Evolutionary conservation across 208 protist genomes (phyloP).

Genomic region (Crithidia fasciculata): DNA sequence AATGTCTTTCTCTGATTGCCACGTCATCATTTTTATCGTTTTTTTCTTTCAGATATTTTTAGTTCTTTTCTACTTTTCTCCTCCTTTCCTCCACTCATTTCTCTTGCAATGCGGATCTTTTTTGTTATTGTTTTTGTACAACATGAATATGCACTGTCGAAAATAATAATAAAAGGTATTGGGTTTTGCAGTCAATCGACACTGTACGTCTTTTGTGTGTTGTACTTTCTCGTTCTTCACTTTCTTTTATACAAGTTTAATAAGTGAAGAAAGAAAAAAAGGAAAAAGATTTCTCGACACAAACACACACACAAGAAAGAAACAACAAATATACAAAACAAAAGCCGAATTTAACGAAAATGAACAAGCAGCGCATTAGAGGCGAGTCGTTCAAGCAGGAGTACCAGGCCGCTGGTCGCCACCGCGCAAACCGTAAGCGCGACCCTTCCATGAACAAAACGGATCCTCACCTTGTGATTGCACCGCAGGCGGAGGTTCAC

Average conservation of each 20-base stretch:
- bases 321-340: slow-evolving; percentile 16
- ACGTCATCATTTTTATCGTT: no score
- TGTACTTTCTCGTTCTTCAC: no score
- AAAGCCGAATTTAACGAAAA: slow-evolving; percentile 15
- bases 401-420: slow-evolving; percentile 80
- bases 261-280: background rate
- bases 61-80: no score
- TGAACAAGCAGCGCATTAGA: slow-evolving; percentile 79
- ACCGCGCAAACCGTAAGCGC: slow-evolving; percentile 68
- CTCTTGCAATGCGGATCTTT: no score
- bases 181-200: background rate
- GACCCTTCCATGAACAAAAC: slow-evolving; percentile 92
- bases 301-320: background rate
- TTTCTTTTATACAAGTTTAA: background rate
- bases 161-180: background rate
- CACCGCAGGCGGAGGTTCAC: slow-evolving; percentile 72
- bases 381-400: slow-evolving; percentile 94
- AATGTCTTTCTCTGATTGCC: background rate
- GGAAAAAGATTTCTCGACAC: background rate
- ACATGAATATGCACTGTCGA: no score
- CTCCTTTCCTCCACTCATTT: no score
- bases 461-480: slow-evolving; percentile 80
- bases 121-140: no score
- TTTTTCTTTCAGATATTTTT: no score
- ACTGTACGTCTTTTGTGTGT: background rate